phyloP scores from a whole-genome alignment of 192 early-diverging fungal species.

The Phycomyces blakesleeanus region DNA sequence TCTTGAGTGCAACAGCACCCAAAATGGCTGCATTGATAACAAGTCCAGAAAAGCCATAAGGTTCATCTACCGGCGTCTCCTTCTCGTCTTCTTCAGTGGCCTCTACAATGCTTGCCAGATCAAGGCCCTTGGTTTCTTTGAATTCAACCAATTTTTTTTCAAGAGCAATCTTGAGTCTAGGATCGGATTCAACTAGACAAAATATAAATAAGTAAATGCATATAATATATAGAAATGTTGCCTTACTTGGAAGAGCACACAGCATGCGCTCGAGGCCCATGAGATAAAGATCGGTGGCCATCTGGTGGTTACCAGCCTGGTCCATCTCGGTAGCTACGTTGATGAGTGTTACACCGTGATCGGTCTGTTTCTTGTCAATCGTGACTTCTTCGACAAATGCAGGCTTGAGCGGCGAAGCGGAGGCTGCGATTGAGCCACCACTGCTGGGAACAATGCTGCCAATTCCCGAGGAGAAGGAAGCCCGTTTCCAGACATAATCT shows the following conservation, averaged over 20 bases:
- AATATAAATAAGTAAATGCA: background rate
- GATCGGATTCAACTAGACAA: conserved; percentile 4
- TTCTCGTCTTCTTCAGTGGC: background rate
- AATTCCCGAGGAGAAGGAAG: background rate
- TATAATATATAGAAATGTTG: background rate
- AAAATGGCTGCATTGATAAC: conserved; percentile 44
- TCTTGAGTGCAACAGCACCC: conserved; percentile 45
- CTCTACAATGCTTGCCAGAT: background rate
- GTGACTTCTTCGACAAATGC: background rate
- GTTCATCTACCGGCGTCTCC: conserved; percentile 9
- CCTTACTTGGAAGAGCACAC: conserved; percentile 27
- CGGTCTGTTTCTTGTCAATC: conserved; percentile 23
- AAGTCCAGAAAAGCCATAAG: conserved; percentile 8
- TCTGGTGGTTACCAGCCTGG: conserved; percentile 13
- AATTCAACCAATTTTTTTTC: conserved; percentile 19
- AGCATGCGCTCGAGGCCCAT: conserved; percentile 30
- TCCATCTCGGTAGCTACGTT: conserved; percentile 28
- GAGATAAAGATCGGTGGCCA: conserved; percentile 26
- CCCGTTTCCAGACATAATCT: conserved; percentile 15
- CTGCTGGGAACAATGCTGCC: too few species aligned
- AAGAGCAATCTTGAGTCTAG: conserved; percentile 13
- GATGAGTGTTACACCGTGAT: conserved; percentile 17
- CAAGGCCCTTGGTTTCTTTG: conserved; percentile 6
- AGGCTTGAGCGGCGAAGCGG: background rate
- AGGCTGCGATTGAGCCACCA: too few species aligned